Base-by-base conservation (phyloP, 768 basidiomycete species). In the Suillus lakei region DNA sequence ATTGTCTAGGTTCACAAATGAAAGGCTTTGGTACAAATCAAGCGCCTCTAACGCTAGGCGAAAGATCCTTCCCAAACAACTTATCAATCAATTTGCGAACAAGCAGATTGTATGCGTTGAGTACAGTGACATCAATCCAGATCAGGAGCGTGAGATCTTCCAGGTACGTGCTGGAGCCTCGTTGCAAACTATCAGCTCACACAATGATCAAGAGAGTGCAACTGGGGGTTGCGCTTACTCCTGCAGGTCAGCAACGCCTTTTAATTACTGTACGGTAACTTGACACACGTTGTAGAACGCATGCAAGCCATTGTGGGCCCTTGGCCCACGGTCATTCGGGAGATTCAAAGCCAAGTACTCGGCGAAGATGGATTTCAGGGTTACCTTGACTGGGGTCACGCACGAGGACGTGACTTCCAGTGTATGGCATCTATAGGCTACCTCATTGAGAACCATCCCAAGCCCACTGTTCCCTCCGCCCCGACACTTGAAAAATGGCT, bases 141-240 rank as follows among this genome's bases (percentile, higher is more conserved):
- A 86, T 59, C 83, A 86, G 70, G 91, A 91, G 68, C 82, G 89
- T 34, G 90, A 90, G 70, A 86, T 90, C 30, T 92, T 90, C 67
- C 82, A 86, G 78, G 86, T 80, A 67, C 48, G 79, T 66, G 61
- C 13, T 32, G 44, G 23, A 15, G 51, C 59, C 32, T 21, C 16
- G 43, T 59, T 13, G 26, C 58, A 39, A 30, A 28, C 36, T 41
- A 28, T 6, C 30, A 59, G 26, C 58, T 59, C 18, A 59, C 18
- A 41, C 38, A 23, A 21, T 60, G 13, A 18, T 61, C 28, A 51
- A 85, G 84, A 81, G 85, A 51, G 85, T 86, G 39, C 85, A 86
- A 69, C 68, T 84, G 23, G 85, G 85, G 8, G 81, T 86, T 41
- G 77, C 84, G 4, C 79, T 86, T 55, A 77, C 82, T 21, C 82